phyloP scores from a whole-genome alignment of 1,139 yeast species.

The Hyphopichia wangnamkhiaoensis region DNA sequence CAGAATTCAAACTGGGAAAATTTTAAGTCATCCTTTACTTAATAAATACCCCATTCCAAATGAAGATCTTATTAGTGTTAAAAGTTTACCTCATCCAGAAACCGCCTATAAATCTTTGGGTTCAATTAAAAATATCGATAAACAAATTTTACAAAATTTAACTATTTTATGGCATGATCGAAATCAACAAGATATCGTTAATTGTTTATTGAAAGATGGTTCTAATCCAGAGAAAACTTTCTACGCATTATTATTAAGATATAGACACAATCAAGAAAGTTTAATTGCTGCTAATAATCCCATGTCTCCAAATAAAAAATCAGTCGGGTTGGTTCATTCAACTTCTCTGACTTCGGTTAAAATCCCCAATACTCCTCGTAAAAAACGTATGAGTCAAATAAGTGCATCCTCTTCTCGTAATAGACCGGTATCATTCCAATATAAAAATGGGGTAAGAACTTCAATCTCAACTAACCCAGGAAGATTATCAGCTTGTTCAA shows the following conservation, averaged over 20 bases:
- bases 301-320: slow-evolving; percentile 13
- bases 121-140: slow-evolving; percentile 53
- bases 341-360: slow-evolving; percentile 14
- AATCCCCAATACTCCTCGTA: slow-evolving; percentile 32
- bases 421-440: slow-evolving; percentile 59
- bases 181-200: slow-evolving; percentile 55
- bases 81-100: slow-evolving; percentile 64
- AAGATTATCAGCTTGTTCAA: slow-evolving; percentile 32
- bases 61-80: slow-evolving; percentile 51
- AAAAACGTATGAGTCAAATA: slow-evolving; percentile 51
- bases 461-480: slow-evolving; percentile 21
- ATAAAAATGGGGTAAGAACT: slow-evolving; percentile 26
- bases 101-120: slow-evolving; percentile 55
- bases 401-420: slow-evolving; percentile 56
- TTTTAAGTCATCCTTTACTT: slow-evolving; percentile 75
- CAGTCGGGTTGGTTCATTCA: slow-evolving; percentile 4
- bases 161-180: slow-evolving; percentile 77
- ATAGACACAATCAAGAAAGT: slow-evolving; percentile 50
- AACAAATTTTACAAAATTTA: slow-evolving; percentile 64
- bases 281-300: slow-evolving; percentile 2
- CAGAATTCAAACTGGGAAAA: slow-evolving; percentile 75
- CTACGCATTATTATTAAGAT: slow-evolving; percentile 63
- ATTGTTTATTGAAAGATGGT: slow-evolving; percentile 55
- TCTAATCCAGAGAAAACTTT: slow-evolving; percentile 74
- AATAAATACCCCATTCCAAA: slow-evolving; percentile 58